phyloP scores from a whole-genome alignment of 129 eudicot species.

The Smallanthus sonchifolius region DNA sequence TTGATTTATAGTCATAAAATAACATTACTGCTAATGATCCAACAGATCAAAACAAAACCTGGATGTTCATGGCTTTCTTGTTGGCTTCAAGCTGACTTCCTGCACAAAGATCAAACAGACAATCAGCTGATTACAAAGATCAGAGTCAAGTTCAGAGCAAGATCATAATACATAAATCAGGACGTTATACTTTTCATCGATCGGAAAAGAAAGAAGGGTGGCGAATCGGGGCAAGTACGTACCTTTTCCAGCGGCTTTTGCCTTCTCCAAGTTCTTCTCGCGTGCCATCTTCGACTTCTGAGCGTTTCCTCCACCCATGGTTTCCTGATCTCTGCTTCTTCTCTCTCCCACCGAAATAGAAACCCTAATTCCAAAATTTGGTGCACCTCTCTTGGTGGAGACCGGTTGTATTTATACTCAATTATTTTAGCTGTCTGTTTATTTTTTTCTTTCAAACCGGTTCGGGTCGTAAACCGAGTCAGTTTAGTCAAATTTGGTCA shows the following conservation, averaged over 20 bases:
- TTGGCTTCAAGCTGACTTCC: conserved; percentile 81
- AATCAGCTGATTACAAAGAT: neutral
- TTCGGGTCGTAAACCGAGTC: too few relatives aligned
- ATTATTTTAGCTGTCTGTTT: neutral
- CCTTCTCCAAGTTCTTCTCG: conserved; percentile 81
- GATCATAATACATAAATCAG: neutral
- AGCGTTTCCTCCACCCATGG: conserved; percentile 94
- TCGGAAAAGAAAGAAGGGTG: neutral
- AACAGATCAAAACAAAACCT: conserved; percentile 34
- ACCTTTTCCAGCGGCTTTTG: conserved; percentile 51
- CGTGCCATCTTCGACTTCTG: conserved; percentile 98
- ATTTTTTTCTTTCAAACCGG: too few relatives aligned
- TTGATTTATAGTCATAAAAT: neutral
- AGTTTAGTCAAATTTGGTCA: too few relatives aligned
- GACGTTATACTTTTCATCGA: neutral
- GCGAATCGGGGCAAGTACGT: neutral
- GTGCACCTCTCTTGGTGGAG: conserved; percentile 5
- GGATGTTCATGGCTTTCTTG: conserved; percentile 82
- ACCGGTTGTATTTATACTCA: conserved; percentile 15
- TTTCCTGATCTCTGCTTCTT: neutral
- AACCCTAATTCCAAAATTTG: conserved; percentile 27
- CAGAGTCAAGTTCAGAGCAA: neutral
- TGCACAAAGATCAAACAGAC: conserved; percentile 9
- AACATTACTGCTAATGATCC: neutral
- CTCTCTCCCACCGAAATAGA: conserved; percentile 6